Evolutionary conservation across 2,329 filamentous ascomycete genomes (phyloP), one percentile per base, ranked within the genome.

Genomic region (Epichloe bromicola): DNA sequence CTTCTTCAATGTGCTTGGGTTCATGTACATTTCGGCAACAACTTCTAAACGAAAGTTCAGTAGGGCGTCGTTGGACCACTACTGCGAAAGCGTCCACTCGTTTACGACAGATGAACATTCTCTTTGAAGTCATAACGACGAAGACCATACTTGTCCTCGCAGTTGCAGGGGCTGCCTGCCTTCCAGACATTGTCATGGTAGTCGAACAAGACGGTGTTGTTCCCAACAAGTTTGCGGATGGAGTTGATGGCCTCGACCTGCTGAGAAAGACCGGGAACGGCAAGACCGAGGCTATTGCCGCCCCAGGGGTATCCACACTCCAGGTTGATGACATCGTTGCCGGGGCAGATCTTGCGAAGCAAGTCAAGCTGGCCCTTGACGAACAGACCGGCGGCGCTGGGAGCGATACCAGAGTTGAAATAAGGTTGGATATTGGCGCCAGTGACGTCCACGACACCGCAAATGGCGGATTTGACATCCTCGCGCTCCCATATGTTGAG

Each of bases 401-500:
- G 78, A 23, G 70, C 63, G 57, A 83, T 72, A 44, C 7, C 6
- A 26, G 80, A 65, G 75, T 94, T 94, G 85, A 96, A 97, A 85
- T 86, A 96, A 59, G 90, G 83, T 74, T 97, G 90, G 62, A 94
- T 82, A 78, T 96, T 95, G 69, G 81, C 82, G 68, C 84, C 86
- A 38, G 88, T 78, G 55, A 94, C 74, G 64, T 95, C 89, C 53
- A 96, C 75, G 60, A 75, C 78, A 37, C 63, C 60, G 78, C 91
- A 96, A 55, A 96, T 76, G 46, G 68, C 69, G 34, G 65, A 61
- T 51, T 75, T 56, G 53, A 76, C 77, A 56, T 83, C 74, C 49
- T 72, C 58, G 65, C 82, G 72, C 70, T 88, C 72, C 80, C 88
- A 89, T 65, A 85, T 75, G 69, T 83, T 79, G 60, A 95, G 78